Evolutionary conservation across 2,329 filamentous ascomycete species (phyloP), one percentile per base, ranked within the genome.

Genomic region (Didymella segeticola): DNA sequence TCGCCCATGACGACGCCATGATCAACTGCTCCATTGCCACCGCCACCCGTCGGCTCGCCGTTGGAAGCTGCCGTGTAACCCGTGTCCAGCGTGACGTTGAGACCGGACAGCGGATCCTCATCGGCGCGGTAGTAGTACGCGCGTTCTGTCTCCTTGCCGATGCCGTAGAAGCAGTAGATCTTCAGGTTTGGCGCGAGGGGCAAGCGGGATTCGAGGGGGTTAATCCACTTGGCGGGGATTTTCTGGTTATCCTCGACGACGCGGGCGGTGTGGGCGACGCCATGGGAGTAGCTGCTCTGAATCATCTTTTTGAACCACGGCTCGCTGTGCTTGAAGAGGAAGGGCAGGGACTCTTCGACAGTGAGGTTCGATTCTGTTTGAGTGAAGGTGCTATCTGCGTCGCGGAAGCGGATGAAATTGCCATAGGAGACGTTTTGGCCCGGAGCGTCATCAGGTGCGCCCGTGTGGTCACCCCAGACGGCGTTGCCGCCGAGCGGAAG

Each of bases 91-190:
- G 79, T 82, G 27, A 83, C 76, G 65, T 91, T 91, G 15, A 91
- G 79, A 15, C 83, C 86, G 6, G 86, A 86, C n/a, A 84, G 66
- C 0, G 83, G 77, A 8, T 90, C 86, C 10, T 80, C 78, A 38
- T 93, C 90, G 34, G 86, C 80, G 26, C 89, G 88, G 76, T 99
- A 99, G 73, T 90, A 99, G 73, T 98, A 99, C 14, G 88, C 87
- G 50, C 93, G 86, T 75, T 99, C 93, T 0, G 93, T 98, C 3
- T 90, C 89, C 73, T 98, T 99, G 2, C 93, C 93, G 4, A 96
- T 86, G 17, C 90, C 95, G 71, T 99, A 98, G 79, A 99, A 98
- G 77, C 95, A 98, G 77, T 93, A 98, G 11, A 99, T 91, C 73
- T 96, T 97, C 68, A 99, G 80, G 68, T 86, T 90, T 0, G 95